Conservation (phyloP, 768 basidiomycete species). For the Amanita polypyramis region DNA sequence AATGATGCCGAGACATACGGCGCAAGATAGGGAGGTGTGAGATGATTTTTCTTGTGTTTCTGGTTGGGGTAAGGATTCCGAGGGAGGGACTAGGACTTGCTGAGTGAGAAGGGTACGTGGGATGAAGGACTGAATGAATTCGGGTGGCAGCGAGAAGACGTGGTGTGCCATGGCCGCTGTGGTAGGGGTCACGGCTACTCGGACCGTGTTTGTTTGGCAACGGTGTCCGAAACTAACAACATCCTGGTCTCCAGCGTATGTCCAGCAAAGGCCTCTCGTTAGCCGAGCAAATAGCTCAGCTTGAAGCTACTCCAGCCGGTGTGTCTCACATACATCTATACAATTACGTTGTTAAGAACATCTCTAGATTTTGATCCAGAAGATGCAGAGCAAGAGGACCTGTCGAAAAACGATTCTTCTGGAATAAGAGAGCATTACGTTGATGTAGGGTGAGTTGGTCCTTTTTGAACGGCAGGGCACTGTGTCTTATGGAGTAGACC, state of each 20-base stretch:
- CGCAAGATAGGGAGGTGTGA: conserved; percentile 27
- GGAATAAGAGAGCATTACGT: conserved; percentile 68
- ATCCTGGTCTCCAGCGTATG: too few relatives aligned
- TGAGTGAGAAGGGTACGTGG: conserved; percentile 36
- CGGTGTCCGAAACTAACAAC: too few relatives aligned
- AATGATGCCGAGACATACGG: conserved; percentile 54
- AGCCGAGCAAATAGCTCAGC: conserved; percentile 72
- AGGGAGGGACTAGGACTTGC: not conserved
- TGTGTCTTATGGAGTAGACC: conserved; percentile 30
- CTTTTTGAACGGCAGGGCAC: not conserved
- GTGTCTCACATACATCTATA: conserved; percentile 14
- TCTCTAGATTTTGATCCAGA: conserved; percentile 66
- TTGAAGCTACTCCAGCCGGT: conserved; percentile 68
- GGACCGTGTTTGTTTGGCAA: not conserved
- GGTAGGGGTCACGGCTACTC: too few relatives aligned
- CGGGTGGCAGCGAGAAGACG: conserved; percentile 62
- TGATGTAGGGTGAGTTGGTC: conserved; percentile 60
- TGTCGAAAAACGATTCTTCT: conserved; percentile 19
- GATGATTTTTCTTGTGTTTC: not conserved
- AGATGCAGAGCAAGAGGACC: conserved; percentile 38
- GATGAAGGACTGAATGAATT: conserved; percentile 59
- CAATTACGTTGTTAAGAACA: conserved; percentile 6
- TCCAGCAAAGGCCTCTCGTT: conserved; percentile 38
- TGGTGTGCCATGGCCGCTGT: conserved; percentile 17
- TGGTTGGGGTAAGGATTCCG: not conserved